A percentile compares a stretch with the other conserved stretches of the same genome.
Evolutionary conservation across 345 rosid genomes (phyloP).

Genomic region (Citrus mangshanensis): DNA sequence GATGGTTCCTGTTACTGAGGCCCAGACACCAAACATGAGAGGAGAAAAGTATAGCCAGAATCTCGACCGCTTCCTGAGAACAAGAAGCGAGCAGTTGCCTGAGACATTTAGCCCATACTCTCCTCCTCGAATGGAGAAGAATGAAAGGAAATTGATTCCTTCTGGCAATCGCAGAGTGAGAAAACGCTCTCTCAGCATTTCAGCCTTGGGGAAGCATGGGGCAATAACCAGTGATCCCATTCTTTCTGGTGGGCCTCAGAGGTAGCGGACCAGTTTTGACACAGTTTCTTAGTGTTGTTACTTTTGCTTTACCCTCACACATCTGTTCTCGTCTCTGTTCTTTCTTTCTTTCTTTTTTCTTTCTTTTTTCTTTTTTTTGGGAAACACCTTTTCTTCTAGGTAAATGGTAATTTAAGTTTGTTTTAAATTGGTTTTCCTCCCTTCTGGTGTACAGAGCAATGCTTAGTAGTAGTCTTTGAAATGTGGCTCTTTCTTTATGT

Average conservation of each 20-base stretch:
- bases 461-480: neutral
- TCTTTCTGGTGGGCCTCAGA: conserved; percentile 48
- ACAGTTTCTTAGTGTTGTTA: neutral
- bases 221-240: conserved; percentile 47
- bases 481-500: conserved; percentile 1
- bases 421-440: neutral
- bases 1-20: conserved; percentile 10
- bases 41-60: conserved; percentile 57
- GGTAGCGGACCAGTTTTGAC: conserved; percentile 30
- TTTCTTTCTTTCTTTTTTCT: neutral
- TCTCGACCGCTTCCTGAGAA: conserved; percentile 51
- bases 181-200: conserved; percentile 83
- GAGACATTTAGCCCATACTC: conserved; percentile 52
- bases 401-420: neutral
- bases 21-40: conserved; percentile 5
- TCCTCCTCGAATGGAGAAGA: conserved; percentile 38
- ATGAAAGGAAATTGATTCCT: conserved; percentile 27
- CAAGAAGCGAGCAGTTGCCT: conserved; percentile 37
- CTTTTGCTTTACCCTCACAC: neutral
- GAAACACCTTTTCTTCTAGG: no score
- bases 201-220: conserved; percentile 57
- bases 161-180: conserved; percentile 42
- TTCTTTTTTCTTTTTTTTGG: neutral
- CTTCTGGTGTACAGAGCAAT: neutral
- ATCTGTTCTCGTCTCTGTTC: neutral